These are phyloP conservation scores for Crithidia acanthocephali DNA, from an alignment of 208 protist species.

Conservation along the genomic window DNA sequence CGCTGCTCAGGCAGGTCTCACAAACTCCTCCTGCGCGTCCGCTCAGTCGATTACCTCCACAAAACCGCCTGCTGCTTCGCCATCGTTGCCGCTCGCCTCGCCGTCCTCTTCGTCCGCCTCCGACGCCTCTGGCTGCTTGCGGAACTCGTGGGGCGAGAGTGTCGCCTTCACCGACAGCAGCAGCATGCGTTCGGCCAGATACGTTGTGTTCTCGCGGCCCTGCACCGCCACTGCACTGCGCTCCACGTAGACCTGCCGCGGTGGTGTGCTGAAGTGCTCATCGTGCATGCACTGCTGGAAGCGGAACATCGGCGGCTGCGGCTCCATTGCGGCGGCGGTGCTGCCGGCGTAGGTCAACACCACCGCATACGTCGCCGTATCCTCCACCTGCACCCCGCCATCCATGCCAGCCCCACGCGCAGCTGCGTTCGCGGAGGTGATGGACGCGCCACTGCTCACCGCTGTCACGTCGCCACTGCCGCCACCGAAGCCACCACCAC, in stretches of 20 bases:
- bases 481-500: neutral
- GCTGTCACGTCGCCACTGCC: neutral
- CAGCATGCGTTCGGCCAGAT: slow-evolving; percentile 79
- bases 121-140: slow-evolving; percentile 5
- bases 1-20: neutral
- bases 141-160: slow-evolving; percentile 17
- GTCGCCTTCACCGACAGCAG: slow-evolving; percentile 62
- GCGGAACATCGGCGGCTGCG: slow-evolving; percentile 48
- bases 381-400: slow-evolving; percentile 20
- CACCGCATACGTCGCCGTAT: slow-evolving; percentile 58
- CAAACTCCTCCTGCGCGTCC: too few relatives aligned
- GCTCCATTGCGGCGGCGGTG: slow-evolving; percentile 34
- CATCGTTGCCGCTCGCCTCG: neutral
- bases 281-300: slow-evolving; percentile 75
- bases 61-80: neutral
- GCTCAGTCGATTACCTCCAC: slow-evolving; percentile 13
- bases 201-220: slow-evolving; percentile 67
- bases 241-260: slow-evolving; percentile 44
- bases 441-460: neutral
- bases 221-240: slow-evolving; percentile 55
- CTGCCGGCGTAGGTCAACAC: slow-evolving; percentile 64
- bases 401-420: neutral
- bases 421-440: neutral
- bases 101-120: slow-evolving; percentile 19
- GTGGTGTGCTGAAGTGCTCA: slow-evolving; percentile 60